Conservation (phyloP, 208 protist species). For the Trypanosoma vivax region DNA sequence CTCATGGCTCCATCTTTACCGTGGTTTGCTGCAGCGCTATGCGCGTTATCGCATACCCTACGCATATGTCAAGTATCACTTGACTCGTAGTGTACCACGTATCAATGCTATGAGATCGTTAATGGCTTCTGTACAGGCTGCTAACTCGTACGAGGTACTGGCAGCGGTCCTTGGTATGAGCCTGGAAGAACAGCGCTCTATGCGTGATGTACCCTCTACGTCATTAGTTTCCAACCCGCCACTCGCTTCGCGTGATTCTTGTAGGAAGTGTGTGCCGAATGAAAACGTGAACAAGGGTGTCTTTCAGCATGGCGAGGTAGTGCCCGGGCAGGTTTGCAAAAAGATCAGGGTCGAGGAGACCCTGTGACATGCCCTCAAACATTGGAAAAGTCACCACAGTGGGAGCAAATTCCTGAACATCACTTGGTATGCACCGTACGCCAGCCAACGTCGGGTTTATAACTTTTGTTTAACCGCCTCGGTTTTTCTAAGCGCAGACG, state of each 20-base stretch:
- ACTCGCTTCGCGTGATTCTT: background rate
- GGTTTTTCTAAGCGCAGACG: too few relatives aligned
- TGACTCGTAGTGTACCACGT: conserved; percentile 69
- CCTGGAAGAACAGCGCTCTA: conserved; percentile 18
- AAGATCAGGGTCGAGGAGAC: too few relatives aligned
- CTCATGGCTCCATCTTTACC: conserved; percentile 23
- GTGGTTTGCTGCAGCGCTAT: conserved; percentile 42
- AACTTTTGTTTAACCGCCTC: too few relatives aligned
- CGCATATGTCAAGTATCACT: conserved; percentile 85
- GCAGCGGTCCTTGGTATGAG: conserved; percentile 44
- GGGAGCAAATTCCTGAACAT: too few relatives aligned
- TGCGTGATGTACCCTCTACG: conserved; percentile 19
- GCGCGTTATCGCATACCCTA: conserved; percentile 61
- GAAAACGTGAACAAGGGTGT: background rate
- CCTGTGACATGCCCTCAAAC: too few relatives aligned
- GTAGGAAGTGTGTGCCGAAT: background rate
- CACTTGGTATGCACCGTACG: too few relatives aligned
- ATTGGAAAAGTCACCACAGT: too few relatives aligned
- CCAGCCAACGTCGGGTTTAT: too few relatives aligned
- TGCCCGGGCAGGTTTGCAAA: too few relatives aligned
- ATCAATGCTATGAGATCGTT: conserved; percentile 47
- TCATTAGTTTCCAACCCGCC: conserved; percentile 30
- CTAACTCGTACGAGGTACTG: conserved; percentile 60
- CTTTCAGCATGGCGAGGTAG: too few relatives aligned
- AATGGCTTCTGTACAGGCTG: conserved; percentile 53